Percentiles rank a stretch among this genome's conserved stretches.
phyloP scores from a whole-genome alignment of 331 rosid genomes.

The Malus hybrid region DNA sequence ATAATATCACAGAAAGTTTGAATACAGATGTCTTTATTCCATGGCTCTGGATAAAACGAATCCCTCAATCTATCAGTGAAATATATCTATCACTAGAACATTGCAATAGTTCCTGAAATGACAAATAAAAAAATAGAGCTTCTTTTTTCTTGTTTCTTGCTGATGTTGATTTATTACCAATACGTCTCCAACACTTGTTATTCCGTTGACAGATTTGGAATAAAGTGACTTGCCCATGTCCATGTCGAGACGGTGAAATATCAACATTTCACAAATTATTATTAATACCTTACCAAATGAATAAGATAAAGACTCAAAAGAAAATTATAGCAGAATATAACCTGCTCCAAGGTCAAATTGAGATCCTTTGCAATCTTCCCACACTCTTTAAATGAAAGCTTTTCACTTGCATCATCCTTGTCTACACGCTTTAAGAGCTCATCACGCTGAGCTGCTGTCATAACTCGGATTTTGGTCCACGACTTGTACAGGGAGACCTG shows the following conservation, averaged over 20 bases:
- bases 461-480: conserved; percentile 77
- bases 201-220: background rate
- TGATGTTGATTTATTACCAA: background rate
- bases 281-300: background rate
- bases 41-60: background rate
- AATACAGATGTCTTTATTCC: background rate
- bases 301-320: conserved; percentile 1
- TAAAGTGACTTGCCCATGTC: background rate
- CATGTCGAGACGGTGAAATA: background rate
- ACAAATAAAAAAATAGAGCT: background rate
- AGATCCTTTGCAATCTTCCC: conserved; percentile 89
- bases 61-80: background rate
- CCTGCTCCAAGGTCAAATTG: conserved; percentile 82
- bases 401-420: conserved; percentile 44
- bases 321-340: conserved; percentile 21
- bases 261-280: background rate
- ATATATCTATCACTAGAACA: background rate
- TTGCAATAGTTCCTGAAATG: background rate
- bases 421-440: conserved; percentile 51
- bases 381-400: conserved; percentile 64
- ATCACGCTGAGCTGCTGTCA: conserved; percentile 83
- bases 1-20: background rate
- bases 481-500: conserved; percentile 71
- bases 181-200: background rate
- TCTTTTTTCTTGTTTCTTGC: background rate